Base-by-base conservation (phyloP, 2,329 filamentous ascomycete species). In the Graphium sp. region DNA sequence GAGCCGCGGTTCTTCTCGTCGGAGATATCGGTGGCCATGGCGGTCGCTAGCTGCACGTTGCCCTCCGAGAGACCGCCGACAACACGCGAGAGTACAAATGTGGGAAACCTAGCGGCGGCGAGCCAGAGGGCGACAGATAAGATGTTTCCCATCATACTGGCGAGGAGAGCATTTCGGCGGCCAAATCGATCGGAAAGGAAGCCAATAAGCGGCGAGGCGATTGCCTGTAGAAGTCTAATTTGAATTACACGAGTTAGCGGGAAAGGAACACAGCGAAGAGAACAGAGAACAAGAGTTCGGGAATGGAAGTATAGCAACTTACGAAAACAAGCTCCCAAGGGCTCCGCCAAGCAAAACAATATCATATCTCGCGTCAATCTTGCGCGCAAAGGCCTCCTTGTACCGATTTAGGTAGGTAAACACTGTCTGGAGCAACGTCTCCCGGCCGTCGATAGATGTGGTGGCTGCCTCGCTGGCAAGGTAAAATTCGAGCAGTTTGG, bases 281-380 rank as follows among this genome's bases (percentile, higher is more conserved):
- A 8, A 14, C 13, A n/a, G 16, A 13, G 17, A 12, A 14, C n/a
- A n/a, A n/a, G n/a, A n/a, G 8, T 31, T n/a, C 13, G 12, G 14
- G 15, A 18, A 8, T 6, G n/a, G 19, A 19, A 22, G 26, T 11
- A 15, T 13, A 20, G 6, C 10, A 18, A 22, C 61, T 35, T 43
- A 67, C 62, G 69, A 74, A 60, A 98, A 98, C 13, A 98, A 61
- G 32, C 85, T 94, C 37, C 89, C 89, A 16, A 98, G 62, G 14
- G 87, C 89, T 26, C 89, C 89, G 30, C 89, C 89, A 5, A 98
- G 70, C 24, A 98, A 67, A 16, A 98, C 85, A 40, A 95, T 93
- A 48, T 98, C 89, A 60, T 98, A 93, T 57, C 83, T 75, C 32
- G 85, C 85, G 46, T 93, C 87, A 51, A 98, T 95, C 24, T 87